A percentile compares a stretch with the other conserved stretches of the same genome.
Conservation (phyloP, 805 yeast species). For the Zygotorulaspora florentina region DNA sequence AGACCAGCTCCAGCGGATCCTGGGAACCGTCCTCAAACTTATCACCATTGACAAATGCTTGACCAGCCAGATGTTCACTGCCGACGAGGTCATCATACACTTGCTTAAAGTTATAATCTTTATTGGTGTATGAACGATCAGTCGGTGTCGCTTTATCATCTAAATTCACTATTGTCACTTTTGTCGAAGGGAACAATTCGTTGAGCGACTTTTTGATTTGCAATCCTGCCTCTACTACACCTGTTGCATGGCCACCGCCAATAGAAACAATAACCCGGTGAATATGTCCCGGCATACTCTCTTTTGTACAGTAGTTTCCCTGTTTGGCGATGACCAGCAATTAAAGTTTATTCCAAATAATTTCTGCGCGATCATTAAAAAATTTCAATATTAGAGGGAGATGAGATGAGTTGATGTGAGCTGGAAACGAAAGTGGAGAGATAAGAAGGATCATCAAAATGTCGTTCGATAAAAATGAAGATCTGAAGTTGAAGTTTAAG, state of each 20-base stretch:
- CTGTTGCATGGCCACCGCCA: constrained; percentile 35
- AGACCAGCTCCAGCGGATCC: constrained; percentile 32
- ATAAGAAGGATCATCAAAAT: constrained; percentile 24
- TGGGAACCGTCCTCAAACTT: constrained; percentile 13
- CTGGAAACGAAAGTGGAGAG: neutral
- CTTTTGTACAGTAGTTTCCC: neutral
- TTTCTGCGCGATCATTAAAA: neutral
- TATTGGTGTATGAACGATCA: constrained; percentile 17
- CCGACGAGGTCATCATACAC: constrained; percentile 21
- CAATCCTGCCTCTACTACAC: constrained; percentile 32
- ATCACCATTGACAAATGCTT: constrained; percentile 20
- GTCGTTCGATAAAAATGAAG: constrained; percentile 60
- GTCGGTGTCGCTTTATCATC: constrained; percentile 24
- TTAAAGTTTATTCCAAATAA: neutral
- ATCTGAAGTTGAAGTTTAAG: constrained; percentile 56
- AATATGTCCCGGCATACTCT: constrained; percentile 7
- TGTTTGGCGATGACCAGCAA: neutral
- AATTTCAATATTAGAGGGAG: constrained; percentile 3
- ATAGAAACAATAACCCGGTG: constrained; percentile 21
- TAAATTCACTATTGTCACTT: constrained; percentile 42
- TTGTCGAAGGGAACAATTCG: constrained; percentile 22
- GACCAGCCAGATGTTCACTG: constrained; percentile 7
- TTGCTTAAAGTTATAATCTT: constrained; percentile 35
- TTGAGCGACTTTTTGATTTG: constrained; percentile 36
- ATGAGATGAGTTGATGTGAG: constrained; percentile 7